Evolutionary conservation across 2,329 filamentous ascomycete species (phyloP).

Genomic region (Berkeleyomyces basicola): DNA sequence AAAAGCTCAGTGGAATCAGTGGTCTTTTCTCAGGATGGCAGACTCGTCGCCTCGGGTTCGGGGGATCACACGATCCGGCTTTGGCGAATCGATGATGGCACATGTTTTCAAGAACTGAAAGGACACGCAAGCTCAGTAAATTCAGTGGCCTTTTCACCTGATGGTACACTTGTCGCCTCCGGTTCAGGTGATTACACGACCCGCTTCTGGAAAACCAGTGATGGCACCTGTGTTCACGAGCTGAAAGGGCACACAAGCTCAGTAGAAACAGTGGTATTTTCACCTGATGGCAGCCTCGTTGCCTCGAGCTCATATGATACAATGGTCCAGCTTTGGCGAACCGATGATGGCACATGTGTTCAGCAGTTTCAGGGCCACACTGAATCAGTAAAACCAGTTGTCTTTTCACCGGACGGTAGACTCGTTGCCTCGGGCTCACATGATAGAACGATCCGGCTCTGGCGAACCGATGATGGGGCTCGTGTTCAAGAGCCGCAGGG

Average conservation of each 20-base stretch:
- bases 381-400: too few relatives aligned
- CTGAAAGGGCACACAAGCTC: background rate
- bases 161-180: background rate
- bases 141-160: background rate
- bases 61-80: background rate
- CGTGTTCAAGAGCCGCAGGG: background rate
- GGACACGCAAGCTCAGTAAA: background rate
- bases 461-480: background rate
- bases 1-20: background rate
- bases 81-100: background rate
- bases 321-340: too few relatives aligned
- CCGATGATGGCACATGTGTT: too few relatives aligned
- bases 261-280: background rate
- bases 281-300: background rate
- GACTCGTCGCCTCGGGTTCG: background rate
- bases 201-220: background rate
- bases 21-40: background rate
- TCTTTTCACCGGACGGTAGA: background rate
- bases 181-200: background rate
- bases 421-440: background rate
- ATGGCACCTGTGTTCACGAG: background rate
- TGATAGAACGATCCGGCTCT: background rate
- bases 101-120: background rate
- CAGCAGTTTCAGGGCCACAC: too few relatives aligned
- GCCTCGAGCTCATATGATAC: background rate